Percentiles rank a stretch among this genome's conserved stretches.
Conservation (phyloP, 164 flowering plant genomes). For the Stephania japonica region DNA sequence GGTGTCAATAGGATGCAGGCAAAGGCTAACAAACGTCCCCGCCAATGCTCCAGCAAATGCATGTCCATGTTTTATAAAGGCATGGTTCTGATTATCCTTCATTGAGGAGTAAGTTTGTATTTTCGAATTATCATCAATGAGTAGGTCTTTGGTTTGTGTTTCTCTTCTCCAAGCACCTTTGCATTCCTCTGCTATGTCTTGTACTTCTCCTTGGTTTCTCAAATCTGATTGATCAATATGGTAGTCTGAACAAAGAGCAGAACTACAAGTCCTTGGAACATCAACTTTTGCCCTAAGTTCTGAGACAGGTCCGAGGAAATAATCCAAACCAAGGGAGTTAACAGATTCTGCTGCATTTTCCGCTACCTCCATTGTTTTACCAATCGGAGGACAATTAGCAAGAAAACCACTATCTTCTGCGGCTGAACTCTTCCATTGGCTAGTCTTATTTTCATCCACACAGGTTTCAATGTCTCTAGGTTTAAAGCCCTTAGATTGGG, state of each 20-base stretch:
- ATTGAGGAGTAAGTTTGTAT: slow-evolving; percentile 14
- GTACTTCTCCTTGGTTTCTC: slow-evolving; percentile 15
- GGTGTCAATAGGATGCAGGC: slow-evolving; percentile 94
- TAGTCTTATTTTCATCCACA: slow-evolving; percentile 11
- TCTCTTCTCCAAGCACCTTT: slow-evolving; percentile 11
- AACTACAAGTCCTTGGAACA: slow-evolving; percentile 17
- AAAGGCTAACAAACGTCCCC: slow-evolving; percentile 86
- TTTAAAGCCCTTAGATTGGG: slow-evolving; percentile 20
- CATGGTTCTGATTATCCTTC: slow-evolving; percentile 23
- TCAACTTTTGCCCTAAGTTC: slow-evolving; percentile 11
- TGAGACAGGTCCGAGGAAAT: slow-evolving; percentile 17
- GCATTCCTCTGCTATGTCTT: slow-evolving; percentile 13
- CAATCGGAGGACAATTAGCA: slow-evolving; percentile 9
- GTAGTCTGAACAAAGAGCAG: slow-evolving; percentile 29
- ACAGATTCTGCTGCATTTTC: slow-evolving; percentile 4
- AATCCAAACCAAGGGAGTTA: slow-evolving; percentile 30
- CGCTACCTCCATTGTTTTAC: slow-evolving; percentile 3
- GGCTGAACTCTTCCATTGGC: not conserved
- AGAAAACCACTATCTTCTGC: slow-evolving; percentile 10
- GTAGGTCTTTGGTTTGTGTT: slow-evolving; percentile 12
- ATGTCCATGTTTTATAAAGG: slow-evolving; percentile 67
- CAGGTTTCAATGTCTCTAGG: slow-evolving; percentile 12
- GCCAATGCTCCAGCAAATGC: slow-evolving; percentile 97
- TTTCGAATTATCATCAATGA: slow-evolving; percentile 16
- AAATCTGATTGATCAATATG: slow-evolving; percentile 19